A percentile compares a stretch with the other conserved stretches of the same genome.
These are phyloP conservation scores for Emydomyces testavorans DNA, from an alignment of 2,329 filamentous ascomycete species.

Conservation along the genomic window DNA sequence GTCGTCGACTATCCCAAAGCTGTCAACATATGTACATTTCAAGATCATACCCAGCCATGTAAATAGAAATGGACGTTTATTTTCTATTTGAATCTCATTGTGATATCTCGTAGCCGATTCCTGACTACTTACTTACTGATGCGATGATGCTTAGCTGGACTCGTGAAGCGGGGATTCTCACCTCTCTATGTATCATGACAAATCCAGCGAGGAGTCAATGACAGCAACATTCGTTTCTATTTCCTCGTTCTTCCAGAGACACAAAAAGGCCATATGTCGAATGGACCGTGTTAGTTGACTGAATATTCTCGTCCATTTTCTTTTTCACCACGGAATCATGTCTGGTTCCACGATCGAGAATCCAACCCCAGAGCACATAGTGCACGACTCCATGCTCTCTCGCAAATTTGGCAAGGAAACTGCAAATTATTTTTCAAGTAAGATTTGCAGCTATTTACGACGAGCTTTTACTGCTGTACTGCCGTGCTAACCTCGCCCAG, in stretches of 20 bases:
- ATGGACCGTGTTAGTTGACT: background rate
- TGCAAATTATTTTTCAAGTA: constrained; percentile 43
- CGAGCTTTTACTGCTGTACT: too few species aligned
- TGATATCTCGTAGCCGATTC: background rate
- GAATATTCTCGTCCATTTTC: background rate
- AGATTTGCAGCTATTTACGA: too few species aligned
- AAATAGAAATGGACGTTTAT: background rate
- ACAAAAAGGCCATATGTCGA: background rate
- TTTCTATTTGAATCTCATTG: background rate
- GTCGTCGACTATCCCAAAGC: background rate
- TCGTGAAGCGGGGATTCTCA: background rate
- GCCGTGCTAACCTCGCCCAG: constrained; percentile 21
- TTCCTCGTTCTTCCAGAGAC: background rate
- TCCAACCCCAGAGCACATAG: constrained; percentile 47
- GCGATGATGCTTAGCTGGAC: background rate
- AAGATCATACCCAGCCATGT: background rate
- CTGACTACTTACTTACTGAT: too few species aligned
- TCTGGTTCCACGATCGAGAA: constrained; percentile 22
- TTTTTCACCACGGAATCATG: constrained; percentile 4
- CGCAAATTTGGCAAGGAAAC: constrained; percentile 41
- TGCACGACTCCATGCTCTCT: constrained; percentile 46
- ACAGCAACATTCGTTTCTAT: background rate
- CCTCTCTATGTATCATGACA: too few species aligned
- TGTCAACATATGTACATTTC: background rate
- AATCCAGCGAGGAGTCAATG: background rate